Base-by-base conservation (phyloP, 139 green algal species). In the Dunaliella sp. region DNA sequence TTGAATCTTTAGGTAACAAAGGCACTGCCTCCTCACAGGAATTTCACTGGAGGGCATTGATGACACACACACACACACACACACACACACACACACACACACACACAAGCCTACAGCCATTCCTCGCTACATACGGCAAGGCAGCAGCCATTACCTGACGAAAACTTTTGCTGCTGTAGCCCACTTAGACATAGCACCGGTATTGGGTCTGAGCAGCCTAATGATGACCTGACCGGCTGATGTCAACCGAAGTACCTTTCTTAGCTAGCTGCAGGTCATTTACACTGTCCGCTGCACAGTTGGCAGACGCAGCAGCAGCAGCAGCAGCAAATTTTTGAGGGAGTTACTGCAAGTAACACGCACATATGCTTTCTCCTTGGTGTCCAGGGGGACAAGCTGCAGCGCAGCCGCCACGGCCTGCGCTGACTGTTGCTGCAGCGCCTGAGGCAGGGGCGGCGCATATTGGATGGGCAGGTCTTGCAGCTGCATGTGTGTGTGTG, bases 281-380 rank as follows among this genome's bases (percentile, higher is more conserved):
- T 74, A 24, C 58, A 74, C 58, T 74, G 58, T 24, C 58, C 24
- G 21, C 22, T 74, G 24, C 58, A n/a, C 22, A 21, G 24, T 24
- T 74, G 58, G 22, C 21, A 21, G 21, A 74, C 24, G 24, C 58
- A 21, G 24, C 58, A 74, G 24, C 58, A 24, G 22, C 21, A 24
- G 24, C 21, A 24, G 22, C 22, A 24, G 58, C 58, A 24, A 24
- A 24, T 24, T n/a, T 21, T 74, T n/a, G 58, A 21, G 58, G 58
- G 58, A 21, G 58, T 21, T 21, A 21, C 22, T 21, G 58, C 58
- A 74, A 32, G 22, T 79, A 3, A 28, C 77, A 83, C 79, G 33
- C 79, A 83, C 86, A 48, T 89, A 89, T 1, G 86, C 80, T 81
- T 86, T 89, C 37, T 48, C 36, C 86, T 89, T 89, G 81, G 86